phyloP scores from a whole-genome alignment of 2,329 filamentous ascomycete species.

The Dactylellina sp. region DNA sequence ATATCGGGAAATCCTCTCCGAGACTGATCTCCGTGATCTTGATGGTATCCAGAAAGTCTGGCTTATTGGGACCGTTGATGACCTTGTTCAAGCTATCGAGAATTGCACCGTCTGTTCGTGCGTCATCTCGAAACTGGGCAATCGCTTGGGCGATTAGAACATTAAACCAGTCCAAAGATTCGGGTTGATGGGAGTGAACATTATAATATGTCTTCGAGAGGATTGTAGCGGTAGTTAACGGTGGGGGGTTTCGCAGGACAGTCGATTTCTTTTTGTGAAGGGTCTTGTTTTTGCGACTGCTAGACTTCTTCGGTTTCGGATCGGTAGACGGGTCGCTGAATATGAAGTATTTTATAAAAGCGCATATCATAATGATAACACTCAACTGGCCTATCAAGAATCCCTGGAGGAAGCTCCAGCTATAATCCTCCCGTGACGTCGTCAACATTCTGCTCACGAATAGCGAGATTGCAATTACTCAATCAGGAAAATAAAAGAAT shows the following conservation, averaged over 20 bases:
- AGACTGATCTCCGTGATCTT: conserved; percentile 91
- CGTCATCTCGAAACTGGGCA: conserved; percentile 91
- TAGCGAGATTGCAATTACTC: too few relatives aligned
- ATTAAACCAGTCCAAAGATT: conserved; percentile 99
- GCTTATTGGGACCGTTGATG: conserved; percentile 86
- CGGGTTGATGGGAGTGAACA: conserved; percentile 92
- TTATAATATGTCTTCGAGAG: conserved; percentile 98
- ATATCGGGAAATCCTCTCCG: conserved; percentile 97
- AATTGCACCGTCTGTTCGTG: conserved; percentile 90
- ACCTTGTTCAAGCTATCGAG: conserved; percentile 84
- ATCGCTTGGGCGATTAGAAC: conserved; percentile 96
- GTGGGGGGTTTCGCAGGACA: conserved; percentile 77
- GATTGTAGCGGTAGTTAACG: conserved; percentile 90
- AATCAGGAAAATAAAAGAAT: too few relatives aligned
- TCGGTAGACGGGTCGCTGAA: conserved; percentile 81
- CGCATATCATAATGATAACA: conserved; percentile 87
- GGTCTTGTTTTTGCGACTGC: conserved; percentile 67
- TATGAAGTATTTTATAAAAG: conserved; percentile 99
- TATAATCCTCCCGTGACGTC: conserved; percentile 62
- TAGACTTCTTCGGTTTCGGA: conserved; percentile 62
- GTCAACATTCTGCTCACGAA: conserved; percentile 22
- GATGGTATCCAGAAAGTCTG: conserved; percentile 87
- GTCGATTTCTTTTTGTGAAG: conserved; percentile 75
- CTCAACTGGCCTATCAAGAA: conserved; percentile 93
- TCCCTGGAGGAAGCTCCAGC: conserved; percentile 91